A percentile compares a stretch with the other conserved stretches of the same genome.
Evolutionary conservation across 1,284 basidiomycete genomes (phyloP).

Genomic region (Abortiporus biennis): DNA sequence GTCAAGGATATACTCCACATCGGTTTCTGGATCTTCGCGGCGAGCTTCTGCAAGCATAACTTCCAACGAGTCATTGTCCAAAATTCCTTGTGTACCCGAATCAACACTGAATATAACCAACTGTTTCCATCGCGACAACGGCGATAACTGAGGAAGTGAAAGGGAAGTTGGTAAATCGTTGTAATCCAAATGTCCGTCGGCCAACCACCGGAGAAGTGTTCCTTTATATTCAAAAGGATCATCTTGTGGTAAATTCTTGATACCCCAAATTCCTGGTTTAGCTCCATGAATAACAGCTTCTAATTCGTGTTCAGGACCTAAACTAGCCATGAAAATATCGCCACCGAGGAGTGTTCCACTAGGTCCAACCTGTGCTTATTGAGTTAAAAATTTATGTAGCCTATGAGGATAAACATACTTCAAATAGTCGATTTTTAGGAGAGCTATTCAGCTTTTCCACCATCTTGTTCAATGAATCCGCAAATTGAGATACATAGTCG

Average conservation of each 20-base stretch:
- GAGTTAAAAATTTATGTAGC: background rate
- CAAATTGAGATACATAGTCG: too few relatives aligned
- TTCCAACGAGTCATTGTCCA: constrained; percentile 3
- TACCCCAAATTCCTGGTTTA: constrained; percentile 7
- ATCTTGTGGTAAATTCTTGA: background rate
- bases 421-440: constrained; percentile 2
- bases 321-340: background rate
- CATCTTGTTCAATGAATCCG: too few relatives aligned
- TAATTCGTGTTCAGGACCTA: constrained; percentile 3
- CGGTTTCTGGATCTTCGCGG: background rate
- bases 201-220: constrained; percentile 3
- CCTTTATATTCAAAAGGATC: background rate
- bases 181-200: constrained; percentile 1
- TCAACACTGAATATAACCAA: constrained; percentile 3
- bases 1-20: constrained; percentile 5
- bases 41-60: background rate
- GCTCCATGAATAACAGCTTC: background rate
- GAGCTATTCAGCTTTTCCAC: constrained; percentile 4
- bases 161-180: constrained; percentile 3
- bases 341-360: constrained; percentile 5
- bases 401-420: background rate
- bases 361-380: constrained; percentile 1
- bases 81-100: constrained; percentile 2
- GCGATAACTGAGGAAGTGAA: background rate
- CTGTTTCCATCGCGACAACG: background rate